A percentile compares a stretch with the other conserved stretches of the same genome.
These are phyloP conservation scores for Xylaria curta DNA, from an alignment of 495 filamentous ascomycete genomes.

Conservation along the genomic window DNA sequence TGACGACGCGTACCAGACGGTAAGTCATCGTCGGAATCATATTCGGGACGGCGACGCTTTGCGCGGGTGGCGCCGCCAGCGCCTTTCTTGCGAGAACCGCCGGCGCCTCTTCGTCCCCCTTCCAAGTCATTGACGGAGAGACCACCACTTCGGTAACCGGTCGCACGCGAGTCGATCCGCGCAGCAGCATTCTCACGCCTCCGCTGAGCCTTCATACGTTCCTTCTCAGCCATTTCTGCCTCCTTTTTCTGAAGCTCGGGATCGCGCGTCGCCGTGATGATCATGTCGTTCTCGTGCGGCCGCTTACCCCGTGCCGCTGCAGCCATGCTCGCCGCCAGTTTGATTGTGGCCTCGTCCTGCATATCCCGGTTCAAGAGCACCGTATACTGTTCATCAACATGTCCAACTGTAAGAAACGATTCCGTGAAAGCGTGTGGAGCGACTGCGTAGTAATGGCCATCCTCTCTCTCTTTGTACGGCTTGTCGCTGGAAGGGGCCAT, in stretches of 20 bases:
- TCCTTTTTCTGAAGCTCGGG: slow-evolving; percentile 79
- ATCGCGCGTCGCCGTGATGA: slow-evolving; percentile 71
- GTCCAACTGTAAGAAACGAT: slow-evolving; percentile 76
- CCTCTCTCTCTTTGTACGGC: slow-evolving; percentile 70
- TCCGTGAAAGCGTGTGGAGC: slow-evolving; percentile 73
- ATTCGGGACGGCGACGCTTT: slow-evolving; percentile 56
- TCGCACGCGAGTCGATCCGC: slow-evolving; percentile 62
- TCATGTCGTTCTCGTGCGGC: slow-evolving; percentile 53
- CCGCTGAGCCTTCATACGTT: slow-evolving; percentile 70
- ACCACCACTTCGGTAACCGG: slow-evolving; percentile 59
- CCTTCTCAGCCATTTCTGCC: slow-evolving; percentile 76
- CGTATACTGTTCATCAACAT: slow-evolving; percentile 77
- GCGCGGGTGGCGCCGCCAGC: slow-evolving; percentile 48
- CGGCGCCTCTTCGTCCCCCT: slow-evolving; percentile 53
- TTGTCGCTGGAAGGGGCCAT: slow-evolving; percentile 69
- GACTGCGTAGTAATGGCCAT: slow-evolving; percentile 81
- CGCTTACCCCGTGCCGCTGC: slow-evolving; percentile 57
- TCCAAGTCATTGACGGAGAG: slow-evolving; percentile 79
- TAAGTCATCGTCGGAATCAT: slow-evolving; percentile 70
- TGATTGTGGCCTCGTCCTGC: slow-evolving; percentile 78
- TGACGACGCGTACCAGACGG: slow-evolving; percentile 67
- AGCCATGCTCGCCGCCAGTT: slow-evolving; percentile 72
- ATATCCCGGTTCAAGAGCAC: slow-evolving; percentile 72
- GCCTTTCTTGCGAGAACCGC: slow-evolving; percentile 51
- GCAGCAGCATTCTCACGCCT: slow-evolving; percentile 71